phyloP scores from a whole-genome alignment of 129 eudicot species.

The Gnaphalium uliginosum region DNA sequence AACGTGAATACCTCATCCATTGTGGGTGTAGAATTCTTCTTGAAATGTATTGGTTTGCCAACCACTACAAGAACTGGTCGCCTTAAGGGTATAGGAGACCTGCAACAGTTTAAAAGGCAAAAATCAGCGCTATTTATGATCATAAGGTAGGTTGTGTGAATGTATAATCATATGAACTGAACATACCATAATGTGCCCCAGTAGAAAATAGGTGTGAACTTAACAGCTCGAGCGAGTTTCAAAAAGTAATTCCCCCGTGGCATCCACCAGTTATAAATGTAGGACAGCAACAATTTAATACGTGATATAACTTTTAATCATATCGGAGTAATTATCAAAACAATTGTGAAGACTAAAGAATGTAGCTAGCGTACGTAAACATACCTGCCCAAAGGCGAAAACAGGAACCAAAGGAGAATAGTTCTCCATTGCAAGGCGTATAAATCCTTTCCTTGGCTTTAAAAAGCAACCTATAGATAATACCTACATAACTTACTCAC shows the following conservation, averaged over 20 bases:
- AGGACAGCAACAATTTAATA: constrained; percentile 48
- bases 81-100: constrained; percentile 75
- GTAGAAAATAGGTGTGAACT: constrained; percentile 71
- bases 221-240: constrained; percentile 71
- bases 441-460: constrained; percentile 72
- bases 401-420: constrained; percentile 88
- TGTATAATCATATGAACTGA: not conserved
- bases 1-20: constrained; percentile 68
- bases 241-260: constrained; percentile 60
- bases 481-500: not conserved
- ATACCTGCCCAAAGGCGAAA: constrained; percentile 95
- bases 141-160: constrained; percentile 5
- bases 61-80: constrained; percentile 85
- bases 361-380: not conserved
- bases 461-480: constrained; percentile 61
- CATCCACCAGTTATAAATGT: constrained; percentile 95
- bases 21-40: constrained; percentile 65
- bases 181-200: constrained; percentile 94
- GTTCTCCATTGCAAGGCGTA: constrained; percentile 75
- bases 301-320: not conserved
- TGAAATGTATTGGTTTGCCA: constrained; percentile 72
- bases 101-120: constrained; percentile 35
- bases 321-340: constrained; percentile 2
- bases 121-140: not conserved
- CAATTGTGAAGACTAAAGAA: not conserved